Evolutionary conservation across 345 rosid species (phyloP), one percentile per base, ranked within the genome.

Genomic region (Anastatica hierochuntica): DNA sequence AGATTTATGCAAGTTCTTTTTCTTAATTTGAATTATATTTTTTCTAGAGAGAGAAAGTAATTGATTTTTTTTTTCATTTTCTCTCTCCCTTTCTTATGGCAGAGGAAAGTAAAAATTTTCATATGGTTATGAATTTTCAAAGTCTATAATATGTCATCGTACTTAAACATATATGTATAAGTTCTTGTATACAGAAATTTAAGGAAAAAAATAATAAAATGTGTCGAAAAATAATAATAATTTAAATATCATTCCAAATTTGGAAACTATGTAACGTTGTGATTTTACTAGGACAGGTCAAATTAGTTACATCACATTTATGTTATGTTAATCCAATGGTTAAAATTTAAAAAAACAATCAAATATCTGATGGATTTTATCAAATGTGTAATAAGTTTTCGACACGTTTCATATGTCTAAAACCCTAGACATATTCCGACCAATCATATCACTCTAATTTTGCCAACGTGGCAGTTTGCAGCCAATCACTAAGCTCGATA

Each of bases 401-500:
- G 82, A 77, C 78, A 89, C 71, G 64, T 79, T 84, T 74, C 58
- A 14, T 0, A 16, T 49, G 45, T 51, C 64, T 49, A 36, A 48
- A 66, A 58, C 79, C 76, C 19, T 73, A 39, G 56, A 67, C 53
- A 16, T 36, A 31, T 51, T 60, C 50, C 40, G 65, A 62, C 94
- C 90, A 89, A 81, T 83, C 82, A 76, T 64, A 50, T 64, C 59
- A 49, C 31, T 35, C 66, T 69, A 64, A 57, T 44, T 56, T 51
- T 52, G 75, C 74, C 84, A 79, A 56, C 77, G 10, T 77, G 90
- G 85, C 74, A 52, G 66, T 53, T 71, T 35, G n/a, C 70, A 77
- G 67, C 95, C 88, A 79, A 74, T 83, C 89, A 76, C 71, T 69
- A 44, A 7, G 72, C 75, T 90, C 94, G 94, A 86, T 57, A 76